Base-by-base conservation (phyloP, 2,329 filamentous ascomycete species). In the Anisogramma anomala region DNA sequence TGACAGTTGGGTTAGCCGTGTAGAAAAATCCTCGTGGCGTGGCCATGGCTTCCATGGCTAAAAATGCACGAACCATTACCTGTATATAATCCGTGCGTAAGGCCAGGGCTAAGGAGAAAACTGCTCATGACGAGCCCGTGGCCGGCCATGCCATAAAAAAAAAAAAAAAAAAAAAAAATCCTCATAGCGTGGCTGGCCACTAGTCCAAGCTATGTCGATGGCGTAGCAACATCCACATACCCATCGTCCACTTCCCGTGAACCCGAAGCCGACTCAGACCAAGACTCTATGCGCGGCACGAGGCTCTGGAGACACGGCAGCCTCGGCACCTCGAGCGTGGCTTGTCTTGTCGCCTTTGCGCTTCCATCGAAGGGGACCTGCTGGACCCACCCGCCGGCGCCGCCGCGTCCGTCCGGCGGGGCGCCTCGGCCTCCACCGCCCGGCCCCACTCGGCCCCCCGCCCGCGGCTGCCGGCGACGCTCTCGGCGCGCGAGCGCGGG, bases 241-340 rank as follows among this genome's bases (percentile, higher is more conserved):
- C 22, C 23, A n/a, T 14, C 10, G 3, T 17, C 31, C 14, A 26
- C 22, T 4, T 11, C 15, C 4, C 15, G 15, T 9, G 18, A n/a
- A 19, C 15, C 30, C 6, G 35, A 31, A 5, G n/a, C 41, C 20
- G 31, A 34, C 3, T 11, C 25, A 17, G 22, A 30, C 3, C 31
- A 39, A 6, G 25, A 14, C 3, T 34, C 22, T 6, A 23, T 35
- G 3, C 31, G 15, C 3, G 25, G 13, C 8, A 33, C 10, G 9
- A 23, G 25, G 6, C 30, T 34, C 3, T 30, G 36, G 7, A 18
- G 30, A 6, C 34, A 43, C 7, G 19, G n/a, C 13, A 10, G 41
- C 15, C 15, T 34, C 25, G 41, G 41, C 14, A 43, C 41, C 18
- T 43, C 41, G 11, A 43, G 20, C 7, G 41, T 43, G 10, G 22